Evolutionary conservation across 768 basidiomycete genomes (phyloP).

Genomic region (Suillus luteus): DNA sequence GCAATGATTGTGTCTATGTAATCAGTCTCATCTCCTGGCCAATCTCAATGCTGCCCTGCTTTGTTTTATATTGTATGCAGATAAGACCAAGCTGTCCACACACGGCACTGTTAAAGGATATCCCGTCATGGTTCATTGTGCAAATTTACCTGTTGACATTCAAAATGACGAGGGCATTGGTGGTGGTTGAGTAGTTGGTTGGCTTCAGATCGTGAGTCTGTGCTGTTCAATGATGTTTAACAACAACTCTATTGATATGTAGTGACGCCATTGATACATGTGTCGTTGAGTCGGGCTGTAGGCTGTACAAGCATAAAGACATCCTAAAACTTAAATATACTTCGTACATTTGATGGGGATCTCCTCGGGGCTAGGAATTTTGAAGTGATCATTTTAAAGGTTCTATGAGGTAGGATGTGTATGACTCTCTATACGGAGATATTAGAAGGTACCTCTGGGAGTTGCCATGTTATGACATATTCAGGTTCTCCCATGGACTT

Average conservation of each 20-base stretch:
- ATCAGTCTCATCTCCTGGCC: no score
- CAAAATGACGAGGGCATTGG: constrained; percentile 20
- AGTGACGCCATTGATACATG: constrained; percentile 16
- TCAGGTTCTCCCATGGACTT: no score
- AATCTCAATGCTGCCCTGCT: constrained; percentile 18
- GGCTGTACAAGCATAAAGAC: constrained; percentile 11
- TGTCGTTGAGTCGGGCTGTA: constrained; percentile 16
- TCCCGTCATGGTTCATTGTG: constrained; percentile 19
- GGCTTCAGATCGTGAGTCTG: constrained; percentile 5
- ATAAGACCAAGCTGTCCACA: constrained; percentile 24
- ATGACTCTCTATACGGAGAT: background rate
- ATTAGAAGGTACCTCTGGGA: background rate
- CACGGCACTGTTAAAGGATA: constrained; percentile 23
- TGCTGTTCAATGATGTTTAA: background rate
- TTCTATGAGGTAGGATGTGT: background rate
- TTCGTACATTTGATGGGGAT: background rate
- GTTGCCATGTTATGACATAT: background rate
- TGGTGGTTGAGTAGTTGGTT: constrained; percentile 25
- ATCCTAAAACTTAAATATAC: background rate
- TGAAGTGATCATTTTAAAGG: background rate
- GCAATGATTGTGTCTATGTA: no score
- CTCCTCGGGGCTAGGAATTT: background rate
- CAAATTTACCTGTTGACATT: constrained; percentile 17
- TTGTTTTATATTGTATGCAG: constrained; percentile 37
- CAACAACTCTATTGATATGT: background rate